Evolutionary conservation across 192 early-diverging fungal species (phyloP), one percentile per base, ranked within the genome.

Genomic region (Ambispora gerdemannii): DNA sequence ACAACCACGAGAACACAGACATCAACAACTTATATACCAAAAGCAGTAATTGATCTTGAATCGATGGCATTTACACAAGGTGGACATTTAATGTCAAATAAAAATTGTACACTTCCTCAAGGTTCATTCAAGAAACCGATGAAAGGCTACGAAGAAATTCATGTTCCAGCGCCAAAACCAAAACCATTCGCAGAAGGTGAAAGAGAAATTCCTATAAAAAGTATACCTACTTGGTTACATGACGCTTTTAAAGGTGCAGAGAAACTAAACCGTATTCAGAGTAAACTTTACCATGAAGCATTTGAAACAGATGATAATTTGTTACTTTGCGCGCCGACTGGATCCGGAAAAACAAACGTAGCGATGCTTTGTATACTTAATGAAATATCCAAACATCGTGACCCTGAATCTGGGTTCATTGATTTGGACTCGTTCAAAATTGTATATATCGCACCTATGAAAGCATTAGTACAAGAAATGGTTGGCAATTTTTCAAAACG

Each of bases 361-460:
- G 97, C 95, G 17, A 95, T 97, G 90, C 82, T 98, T 15, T 93
- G 95, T 15, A 95, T 98, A 63, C 85, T 98, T 24, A 89, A 90
- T 59, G 90, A 93, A 73, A 85, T 98, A 49, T 87, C 85, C 36
- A 88, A 95, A 78, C 83, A 94, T 79, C 83, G 88, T 34, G 82
- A 96, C 62, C 80, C 82, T 4, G 77, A 77, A 4, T 88, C 89
- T 4, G 92, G 91, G n/a, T 67, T 77, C 2, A 87, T 97, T 56
- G 84, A 89, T 43, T 72, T 87, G 47, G 94, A 95, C 72, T 71
- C 75, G 0, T 98, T 98, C 86, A 98, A 98, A 80, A 95, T 98
- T 76, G 92, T 98, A 47, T 98, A 98, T 80, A 89, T 98, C 79
- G 97, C 97, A 13, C 97, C 97, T 17, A 98, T 98, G 97, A 98